These are phyloP conservation scores for Elsinoe arachidis DNA, from an alignment of 2,329 filamentous ascomycete genomes.

Conservation along the genomic window DNA sequence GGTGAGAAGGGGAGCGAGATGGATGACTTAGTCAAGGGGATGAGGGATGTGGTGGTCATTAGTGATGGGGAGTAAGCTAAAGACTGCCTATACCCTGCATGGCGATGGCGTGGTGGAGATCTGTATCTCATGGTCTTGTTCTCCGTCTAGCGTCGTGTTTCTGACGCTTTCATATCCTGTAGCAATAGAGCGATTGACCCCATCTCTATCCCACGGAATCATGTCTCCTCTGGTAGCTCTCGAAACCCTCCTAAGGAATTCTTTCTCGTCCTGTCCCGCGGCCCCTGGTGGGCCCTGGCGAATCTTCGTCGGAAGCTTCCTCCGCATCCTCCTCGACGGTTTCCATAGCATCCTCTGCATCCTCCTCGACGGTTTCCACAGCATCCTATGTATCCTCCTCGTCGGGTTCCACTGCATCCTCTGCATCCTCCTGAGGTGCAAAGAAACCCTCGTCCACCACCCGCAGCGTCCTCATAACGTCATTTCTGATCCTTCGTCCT, in stretches of 20 bases:
- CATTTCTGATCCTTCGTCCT: not conserved
- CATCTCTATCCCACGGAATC: not conserved
- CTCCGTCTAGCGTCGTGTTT: too few species aligned
- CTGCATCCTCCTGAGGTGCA: not conserved
- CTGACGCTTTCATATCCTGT: not conserved
- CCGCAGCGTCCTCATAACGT: not conserved
- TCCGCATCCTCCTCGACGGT: too few species aligned
- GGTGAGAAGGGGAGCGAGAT: slow-evolving; percentile 9
- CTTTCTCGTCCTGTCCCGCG: too few species aligned
- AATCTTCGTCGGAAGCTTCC: too few species aligned
- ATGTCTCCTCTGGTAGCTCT: too few species aligned
- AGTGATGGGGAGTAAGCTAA: slow-evolving; percentile 18
- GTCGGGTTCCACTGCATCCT: not conserved
- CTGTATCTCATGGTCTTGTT: not conserved
- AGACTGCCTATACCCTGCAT: not conserved
- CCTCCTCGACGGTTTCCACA: not conserved
- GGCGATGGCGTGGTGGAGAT: not conserved
- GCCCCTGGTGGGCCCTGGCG: too few species aligned
- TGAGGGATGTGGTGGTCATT: slow-evolving; percentile 18
- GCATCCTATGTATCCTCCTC: not conserved
- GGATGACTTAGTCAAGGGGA: slow-evolving; percentile 17
- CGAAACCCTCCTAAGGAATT: too few species aligned
- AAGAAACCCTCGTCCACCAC: slow-evolving; percentile 3
- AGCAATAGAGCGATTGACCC: not conserved
- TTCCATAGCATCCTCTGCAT: not conserved